Base-by-base conservation (phyloP, 192 early-diverging fungal species). In the Podila horticola region DNA sequence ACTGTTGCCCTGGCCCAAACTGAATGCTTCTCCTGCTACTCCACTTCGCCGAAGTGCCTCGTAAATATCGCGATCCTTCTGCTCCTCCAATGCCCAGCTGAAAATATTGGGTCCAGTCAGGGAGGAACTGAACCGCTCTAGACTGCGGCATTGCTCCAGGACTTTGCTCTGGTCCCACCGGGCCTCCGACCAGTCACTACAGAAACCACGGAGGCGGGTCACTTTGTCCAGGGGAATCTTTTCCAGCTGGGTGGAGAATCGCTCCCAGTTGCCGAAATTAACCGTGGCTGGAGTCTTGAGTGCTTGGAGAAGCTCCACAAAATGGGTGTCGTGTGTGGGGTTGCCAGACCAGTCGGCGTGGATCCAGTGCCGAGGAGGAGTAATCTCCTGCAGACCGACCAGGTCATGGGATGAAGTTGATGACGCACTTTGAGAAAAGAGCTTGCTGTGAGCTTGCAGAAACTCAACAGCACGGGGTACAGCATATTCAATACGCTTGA, bases 31-130 rank as follows among this genome's bases (percentile, higher is more conserved):
- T 26, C 67, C 24, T 0, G 67, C 67, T 0, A 59, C 28, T 3
- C 63, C 63, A 0, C 28, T 31, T 20, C 20, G 34, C 8, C 62
- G 33, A 22, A 70, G 62, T 1, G 12, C 50, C 62, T 64, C 22
- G 13, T 58, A 66, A 8, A 63, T 45, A 10, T 28, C 38, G 0
- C 63, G 61, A 29, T 76, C 74, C 48, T 70, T 59, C 6, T 59
- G 12, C 24, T 76, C 74, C 20, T 76, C 63, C 3, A 76, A 15
- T 2, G 74, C 74, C 63, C 67, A 76, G n/a, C 12, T 24, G 33
- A 76, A 76, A 7, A 36, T 58, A 0, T 41, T 45, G 6, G 50
- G 20, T 5, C 55, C 52, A 6, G 4, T n/a, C 15, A 76, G 26
- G 6, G 10, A 15, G 19, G 52, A 24, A 22, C 55, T 50, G 51